Conservation (phyloP, 805 yeast species). For the Kodamaea kaohsiungensis region DNA sequence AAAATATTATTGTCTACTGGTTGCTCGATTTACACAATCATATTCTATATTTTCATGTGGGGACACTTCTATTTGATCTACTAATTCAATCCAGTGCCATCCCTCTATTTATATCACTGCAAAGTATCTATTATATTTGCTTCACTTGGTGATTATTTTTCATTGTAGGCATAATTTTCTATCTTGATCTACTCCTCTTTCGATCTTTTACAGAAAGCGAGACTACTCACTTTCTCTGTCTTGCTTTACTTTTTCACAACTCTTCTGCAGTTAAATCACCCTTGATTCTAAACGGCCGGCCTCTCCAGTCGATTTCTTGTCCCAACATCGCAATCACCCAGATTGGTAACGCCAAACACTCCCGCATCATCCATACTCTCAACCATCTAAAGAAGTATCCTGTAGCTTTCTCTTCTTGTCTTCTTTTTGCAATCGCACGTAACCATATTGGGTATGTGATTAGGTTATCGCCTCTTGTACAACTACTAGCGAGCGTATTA, state of each 20-base stretch:
- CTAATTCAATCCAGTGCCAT: too few relatives aligned
- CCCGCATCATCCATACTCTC: conserved; percentile 65
- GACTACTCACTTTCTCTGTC: too few relatives aligned
- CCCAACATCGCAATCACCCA: conserved; percentile 85
- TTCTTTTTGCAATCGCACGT: conserved; percentile 4
- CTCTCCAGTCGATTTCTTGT: conserved; percentile 75
- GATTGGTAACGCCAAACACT: conserved; percentile 73
- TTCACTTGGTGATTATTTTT: too few relatives aligned
- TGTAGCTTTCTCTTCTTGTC: neutral
- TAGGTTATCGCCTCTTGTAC: conserved; percentile 10
- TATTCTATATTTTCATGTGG: too few relatives aligned
- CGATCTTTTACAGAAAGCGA: too few relatives aligned
- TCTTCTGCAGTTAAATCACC: conserved; percentile 79
- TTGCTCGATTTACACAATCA: too few relatives aligned
- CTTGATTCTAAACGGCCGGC: conserved; percentile 69
- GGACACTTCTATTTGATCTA: too few relatives aligned
- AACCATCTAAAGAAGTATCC: conserved; percentile 26
- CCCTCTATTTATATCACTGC: too few relatives aligned
- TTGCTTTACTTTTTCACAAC: conserved; percentile 22
- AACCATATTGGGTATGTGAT: conserved; percentile 8
- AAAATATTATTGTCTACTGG: too few relatives aligned
- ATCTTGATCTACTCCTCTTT: too few relatives aligned
- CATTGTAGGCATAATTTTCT: too few relatives aligned
- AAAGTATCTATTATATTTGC: too few relatives aligned
- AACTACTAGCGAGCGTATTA: conserved; percentile 38